Evolutionary conservation across 495 filamentous ascomycete genomes (phyloP), one percentile per base, ranked within the genome.

Genomic region (Niebla homalea): DNA sequence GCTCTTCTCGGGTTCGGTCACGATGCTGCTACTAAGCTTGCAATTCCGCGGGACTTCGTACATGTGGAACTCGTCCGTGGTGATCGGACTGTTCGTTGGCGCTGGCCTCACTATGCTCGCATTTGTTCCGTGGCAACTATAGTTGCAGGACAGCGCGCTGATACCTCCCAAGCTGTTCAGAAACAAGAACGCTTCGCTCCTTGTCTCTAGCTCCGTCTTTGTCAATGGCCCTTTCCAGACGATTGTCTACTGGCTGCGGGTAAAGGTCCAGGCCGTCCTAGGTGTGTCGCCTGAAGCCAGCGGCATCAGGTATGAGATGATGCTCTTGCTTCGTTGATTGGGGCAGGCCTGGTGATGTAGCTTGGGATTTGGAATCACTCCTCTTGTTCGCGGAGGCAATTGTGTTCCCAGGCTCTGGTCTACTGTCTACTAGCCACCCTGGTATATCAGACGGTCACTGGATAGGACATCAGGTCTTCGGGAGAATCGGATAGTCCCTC

Each of bases 31-130:
- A 0, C 53, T 78, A 12, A 75, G 69, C 3, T 61, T 79, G 14
- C 71, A 79, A 56, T 78, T 67, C 51, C 75, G 73, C 22, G 76
- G 74, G 4, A 67, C 63, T 12, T 56, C 61, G 12, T 72, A 72
- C 52, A 48, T 66, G 0, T 79, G 77, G 77, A 62, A 60, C 23
- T 68, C 63, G 3, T 50, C 70, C 1, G 59, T 56, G 5, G 43
- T 59, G 20, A 54, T 59, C 15, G 57, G 50, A 15, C 50, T 72
- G 10, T 67, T 75, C 44, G 62, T 62, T 42, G 73, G 73, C 41
- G 47, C 66, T 14, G 67, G 56, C 3, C 64, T 53, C 10, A 63
- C 60, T 0, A 42, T 64, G 20, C 45, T 63, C 8, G 47, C 73
- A 12, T 74, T 67, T 38, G 22, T 69, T 2, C 26, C 55, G 22